Base-by-base conservation (phyloP, 2,329 filamentous ascomycete genomes). In the Alternaria sp. region DNA sequence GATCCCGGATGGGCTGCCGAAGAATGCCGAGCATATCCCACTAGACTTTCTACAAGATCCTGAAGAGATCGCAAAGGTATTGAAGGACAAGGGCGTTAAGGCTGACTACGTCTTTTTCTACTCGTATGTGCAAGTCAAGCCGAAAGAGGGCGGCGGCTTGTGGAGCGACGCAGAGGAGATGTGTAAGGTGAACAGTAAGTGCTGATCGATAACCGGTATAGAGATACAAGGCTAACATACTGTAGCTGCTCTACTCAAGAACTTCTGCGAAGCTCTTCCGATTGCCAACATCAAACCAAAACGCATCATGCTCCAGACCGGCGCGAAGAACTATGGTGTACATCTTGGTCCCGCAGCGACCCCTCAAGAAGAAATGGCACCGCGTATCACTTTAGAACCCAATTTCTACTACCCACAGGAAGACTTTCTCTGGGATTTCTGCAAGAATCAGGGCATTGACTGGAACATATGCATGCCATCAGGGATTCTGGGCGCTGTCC, bases 351-450 rank as follows among this genome's bases (percentile, higher is more conserved):
- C 81, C 0, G 64, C 77, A 0, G 68, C 75, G 1, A 75, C 76
- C 2, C 84, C 83, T 0, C 78, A 79, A 43, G 77, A 82, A 53
- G 84, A 86, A 66, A 76, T 75, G 8, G 81, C 83, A 58, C 79
- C 81, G 4, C 43, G 83, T 11, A 72, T 82, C 4, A 66, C 68
- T 6, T 74, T 83, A 0, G 81, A 82, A 57, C 79, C 81, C 1
- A 86, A 86, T 70, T 86, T 87, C 72, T 87, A 86, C 77, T 86
- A 85, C 63, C 71, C 78, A 0, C 84, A 87, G 73, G 84, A 86
- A 74, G 83, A 86, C 61, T 71, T 75, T 4, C 77, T 87, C 2
- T 77, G 70, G 51, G 67, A 74, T 1, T 86, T 78, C 65, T 83
- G 82, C 69, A 64, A 73, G 24, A 65, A 72, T 2, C 69, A 81